A percentile compares a stretch with the other conserved stretches of the same genome.
phyloP scores from a whole-genome alignment of 148 eudicot genomes.

The Rhododendron ferrugineum region DNA sequence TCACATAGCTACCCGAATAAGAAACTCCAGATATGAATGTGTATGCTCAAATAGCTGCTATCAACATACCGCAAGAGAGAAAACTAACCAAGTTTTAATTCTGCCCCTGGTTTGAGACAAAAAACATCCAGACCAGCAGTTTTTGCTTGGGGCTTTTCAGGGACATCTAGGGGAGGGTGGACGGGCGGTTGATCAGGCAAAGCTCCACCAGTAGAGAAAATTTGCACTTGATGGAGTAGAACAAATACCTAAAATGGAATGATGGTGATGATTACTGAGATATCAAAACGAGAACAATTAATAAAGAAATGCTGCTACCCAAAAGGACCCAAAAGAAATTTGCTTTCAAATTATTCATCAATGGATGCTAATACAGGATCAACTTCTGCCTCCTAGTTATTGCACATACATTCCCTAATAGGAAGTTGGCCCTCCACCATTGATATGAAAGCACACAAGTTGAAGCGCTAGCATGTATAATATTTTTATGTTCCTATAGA shows the following conservation, averaged over 20 bases:
- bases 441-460: neutral
- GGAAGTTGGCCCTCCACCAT: neutral
- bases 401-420: neutral
- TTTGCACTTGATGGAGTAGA: slow-evolving; percentile 74
- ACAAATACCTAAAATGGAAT: slow-evolving; percentile 61
- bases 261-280: neutral
- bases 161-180: slow-evolving; percentile 35
- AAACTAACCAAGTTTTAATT: slow-evolving; percentile 73
- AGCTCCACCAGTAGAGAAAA: slow-evolving; percentile 66
- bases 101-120: slow-evolving; percentile 64
- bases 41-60: neutral
- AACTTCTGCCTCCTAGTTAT: neutral
- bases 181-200: slow-evolving; percentile 74
- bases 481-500: neutral
- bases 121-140: slow-evolving; percentile 45
- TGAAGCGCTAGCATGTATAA: neutral
- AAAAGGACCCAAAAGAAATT: neutral
- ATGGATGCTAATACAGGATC: neutral
- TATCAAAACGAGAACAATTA: neutral
- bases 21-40: neutral
- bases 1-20: neutral
- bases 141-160: slow-evolving; percentile 53
- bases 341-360: neutral
- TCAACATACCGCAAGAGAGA: neutral
- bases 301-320: neutral